Conservation (phyloP, 176 grass and related monocot genomes). For the Guadua angustifolia region DNA sequence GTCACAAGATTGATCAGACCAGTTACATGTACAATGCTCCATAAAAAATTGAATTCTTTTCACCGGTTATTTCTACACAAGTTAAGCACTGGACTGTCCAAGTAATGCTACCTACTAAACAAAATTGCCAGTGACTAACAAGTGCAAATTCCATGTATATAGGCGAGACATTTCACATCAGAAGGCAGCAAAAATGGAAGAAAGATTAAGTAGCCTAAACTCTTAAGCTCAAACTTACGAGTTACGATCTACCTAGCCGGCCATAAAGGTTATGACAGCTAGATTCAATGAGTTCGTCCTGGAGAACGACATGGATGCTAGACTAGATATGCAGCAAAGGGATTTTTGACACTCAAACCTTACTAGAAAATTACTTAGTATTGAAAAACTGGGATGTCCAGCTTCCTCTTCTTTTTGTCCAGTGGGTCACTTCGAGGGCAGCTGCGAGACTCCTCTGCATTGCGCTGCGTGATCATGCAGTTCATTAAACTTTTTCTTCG, state of each 20-base stretch:
- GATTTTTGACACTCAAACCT: neutral
- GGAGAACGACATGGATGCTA: neutral
- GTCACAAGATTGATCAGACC: neutral
- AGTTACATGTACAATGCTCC: neutral
- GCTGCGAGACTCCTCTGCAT: slow-evolving; percentile 17
- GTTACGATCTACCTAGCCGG: slow-evolving; percentile 3
- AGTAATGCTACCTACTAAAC: slow-evolving; percentile 4
- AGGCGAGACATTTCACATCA: slow-evolving; percentile 21
- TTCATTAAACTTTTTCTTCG: slow-evolving; percentile 55
- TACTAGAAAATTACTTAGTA: slow-evolving; percentile 37
- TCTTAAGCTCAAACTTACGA: neutral
- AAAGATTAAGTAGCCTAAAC: slow-evolving; percentile 9
- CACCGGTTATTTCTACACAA: neutral
- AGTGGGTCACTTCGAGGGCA: slow-evolving; percentile 40
- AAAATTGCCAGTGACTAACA: neutral
- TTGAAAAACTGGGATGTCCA: slow-evolving; percentile 28
- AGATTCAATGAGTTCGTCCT: neutral
- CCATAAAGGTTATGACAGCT: slow-evolving; percentile 21
- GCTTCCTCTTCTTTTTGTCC: slow-evolving; percentile 54
- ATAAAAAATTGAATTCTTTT: neutral
- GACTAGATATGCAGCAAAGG: slow-evolving; percentile 34
- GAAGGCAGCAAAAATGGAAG: neutral
- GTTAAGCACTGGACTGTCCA: neutral
- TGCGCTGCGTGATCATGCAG: slow-evolving; percentile 43
- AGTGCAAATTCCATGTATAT: slow-evolving; percentile 10